phyloP scores from a whole-genome alignment of 2,329 filamentous ascomycete genomes.

The Paecilomyces dactylethromorphus region DNA sequence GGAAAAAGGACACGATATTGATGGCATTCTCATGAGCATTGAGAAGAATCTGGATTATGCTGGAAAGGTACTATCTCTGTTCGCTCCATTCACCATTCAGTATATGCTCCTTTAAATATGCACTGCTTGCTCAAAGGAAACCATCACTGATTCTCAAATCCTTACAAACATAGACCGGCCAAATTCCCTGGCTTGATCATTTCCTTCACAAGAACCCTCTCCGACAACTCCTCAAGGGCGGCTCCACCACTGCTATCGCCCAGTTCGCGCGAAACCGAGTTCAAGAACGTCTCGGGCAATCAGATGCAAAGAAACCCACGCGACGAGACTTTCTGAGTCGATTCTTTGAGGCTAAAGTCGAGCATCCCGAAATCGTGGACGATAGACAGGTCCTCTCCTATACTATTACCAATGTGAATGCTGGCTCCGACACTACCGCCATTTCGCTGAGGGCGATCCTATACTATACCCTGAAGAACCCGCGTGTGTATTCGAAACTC shows the following conservation, averaged over 20 bases:
- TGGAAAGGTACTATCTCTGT: conserved; percentile 9
- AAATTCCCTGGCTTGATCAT: conserved; percentile 31
- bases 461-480: conserved; percentile 23
- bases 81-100: background rate
- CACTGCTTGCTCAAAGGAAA: background rate
- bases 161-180: conserved; percentile 15
- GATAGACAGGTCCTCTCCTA: conserved; percentile 21
- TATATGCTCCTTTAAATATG: background rate
- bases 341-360: conserved; percentile 7
- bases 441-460: conserved; percentile 25
- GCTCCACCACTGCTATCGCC: conserved; percentile 14
- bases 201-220: conserved; percentile 28
- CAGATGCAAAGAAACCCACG: background rate
- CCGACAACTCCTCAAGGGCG: conserved; percentile 10
- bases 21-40: conserved; percentile 23
- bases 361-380: conserved; percentile 10
- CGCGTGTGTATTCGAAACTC: conserved; percentile 31
- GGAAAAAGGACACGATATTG: conserved; percentile 24
- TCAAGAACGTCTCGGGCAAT: conserved; percentile 12
- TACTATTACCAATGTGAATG: conserved; percentile 21
- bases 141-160: background rate
- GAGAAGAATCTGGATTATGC: conserved; percentile 20
- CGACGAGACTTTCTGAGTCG: conserved; percentile 10
- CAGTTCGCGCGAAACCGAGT: conserved; percentile 15
- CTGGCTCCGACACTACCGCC: conserved; percentile 30